Conservation (phyloP, 805 yeast genomes). For the Candida sonorensis region DNA sequence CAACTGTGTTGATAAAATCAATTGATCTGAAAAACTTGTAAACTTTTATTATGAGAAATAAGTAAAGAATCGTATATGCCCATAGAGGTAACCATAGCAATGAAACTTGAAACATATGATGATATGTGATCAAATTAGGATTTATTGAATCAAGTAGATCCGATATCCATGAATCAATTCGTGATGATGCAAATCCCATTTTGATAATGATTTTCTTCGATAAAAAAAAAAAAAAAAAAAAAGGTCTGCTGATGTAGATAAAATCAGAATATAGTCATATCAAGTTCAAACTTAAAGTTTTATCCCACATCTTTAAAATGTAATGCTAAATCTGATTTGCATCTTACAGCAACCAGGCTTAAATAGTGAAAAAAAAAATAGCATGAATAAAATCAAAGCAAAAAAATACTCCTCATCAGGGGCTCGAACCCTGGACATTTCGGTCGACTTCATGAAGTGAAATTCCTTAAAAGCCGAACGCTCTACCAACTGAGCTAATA, state of each 20-base stretch:
- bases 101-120: constrained; percentile 6
- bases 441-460: constrained; percentile 33
- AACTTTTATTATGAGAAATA: background rate
- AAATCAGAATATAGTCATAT: no score
- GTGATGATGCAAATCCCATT: no score
- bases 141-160: constrained; percentile 1
- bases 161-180: constrained; percentile 3
- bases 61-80: constrained; percentile 5
- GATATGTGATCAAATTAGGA: constrained; percentile 6
- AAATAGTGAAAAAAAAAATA: no score
- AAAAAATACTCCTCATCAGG: constrained; percentile 43
- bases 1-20: constrained; percentile 9
- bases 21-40: constrained; percentile 1
- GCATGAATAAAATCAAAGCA: no score
- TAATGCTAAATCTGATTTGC: no score
- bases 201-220: no score
- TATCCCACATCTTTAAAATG: no score
- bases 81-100: constrained; percentile 10
- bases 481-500: constrained; percentile 64
- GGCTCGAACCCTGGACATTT: constrained; percentile 61
- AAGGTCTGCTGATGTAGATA: background rate
- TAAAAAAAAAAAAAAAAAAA: background rate
- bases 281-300: no score
- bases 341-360: no score
- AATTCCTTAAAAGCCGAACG: constrained; percentile 53